phyloP scores from a whole-genome alignment of 768 basidiomycete species.

The Suillus spraguei region DNA sequence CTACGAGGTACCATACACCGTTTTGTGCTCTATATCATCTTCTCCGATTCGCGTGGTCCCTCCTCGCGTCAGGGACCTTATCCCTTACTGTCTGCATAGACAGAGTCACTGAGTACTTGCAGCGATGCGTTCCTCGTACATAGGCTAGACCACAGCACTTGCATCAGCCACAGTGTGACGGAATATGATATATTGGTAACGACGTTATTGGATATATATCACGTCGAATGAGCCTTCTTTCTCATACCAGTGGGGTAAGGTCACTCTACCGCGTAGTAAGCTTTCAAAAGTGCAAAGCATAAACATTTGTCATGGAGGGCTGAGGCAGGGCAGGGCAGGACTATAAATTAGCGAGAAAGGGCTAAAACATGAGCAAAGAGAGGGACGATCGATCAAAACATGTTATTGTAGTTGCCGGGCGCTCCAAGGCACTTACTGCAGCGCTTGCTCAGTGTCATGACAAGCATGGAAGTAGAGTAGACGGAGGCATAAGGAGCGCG shows the following conservation, averaged over 20 bases:
- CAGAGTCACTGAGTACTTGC: neutral
- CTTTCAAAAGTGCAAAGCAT: neutral
- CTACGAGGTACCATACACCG: neutral
- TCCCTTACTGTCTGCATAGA: neutral
- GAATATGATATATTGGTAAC: neutral
- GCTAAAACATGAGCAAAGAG: too few relatives aligned
- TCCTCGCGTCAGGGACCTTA: neutral
- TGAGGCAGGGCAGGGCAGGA: neutral
- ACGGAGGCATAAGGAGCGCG: neutral
- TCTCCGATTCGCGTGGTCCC: neutral
- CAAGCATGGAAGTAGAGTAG: neutral
- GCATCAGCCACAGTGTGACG: neutral
- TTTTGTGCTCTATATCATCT: neutral
- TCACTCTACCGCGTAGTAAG: neutral
- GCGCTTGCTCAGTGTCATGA: neutral
- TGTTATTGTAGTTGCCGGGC: neutral
- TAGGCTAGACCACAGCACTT: neutral
- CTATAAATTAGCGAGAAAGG: too few relatives aligned
- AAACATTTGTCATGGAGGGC: too few relatives aligned
- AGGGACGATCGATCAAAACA: neutral
- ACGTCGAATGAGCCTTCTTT: neutral
- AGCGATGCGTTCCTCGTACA: neutral
- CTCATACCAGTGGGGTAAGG: constrained; percentile 1
- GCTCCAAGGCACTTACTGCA: neutral
- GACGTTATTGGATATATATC: neutral